phyloP scores from a whole-genome alignment of 208 protist genomes.

The Acanthamoeba royreba region DNA sequence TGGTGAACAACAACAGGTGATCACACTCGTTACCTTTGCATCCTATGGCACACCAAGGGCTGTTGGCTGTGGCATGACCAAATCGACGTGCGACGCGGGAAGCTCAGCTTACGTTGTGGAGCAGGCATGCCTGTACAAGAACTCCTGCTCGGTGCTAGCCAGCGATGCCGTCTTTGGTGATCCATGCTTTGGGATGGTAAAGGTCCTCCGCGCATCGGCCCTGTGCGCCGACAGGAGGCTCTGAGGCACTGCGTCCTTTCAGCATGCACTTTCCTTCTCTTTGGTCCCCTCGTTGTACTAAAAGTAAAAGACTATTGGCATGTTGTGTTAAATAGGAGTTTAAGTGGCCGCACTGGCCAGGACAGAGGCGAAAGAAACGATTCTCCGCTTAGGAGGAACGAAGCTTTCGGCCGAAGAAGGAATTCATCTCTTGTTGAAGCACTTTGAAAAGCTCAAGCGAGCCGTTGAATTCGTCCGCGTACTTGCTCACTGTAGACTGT shows the following conservation, averaged over 20 bases:
- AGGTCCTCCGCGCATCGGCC: neutral
- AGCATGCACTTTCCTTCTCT: too few species aligned
- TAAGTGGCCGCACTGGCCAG: too few species aligned
- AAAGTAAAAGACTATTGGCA: too few species aligned
- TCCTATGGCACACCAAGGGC: neutral
- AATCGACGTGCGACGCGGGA: neutral
- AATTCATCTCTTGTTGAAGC: neutral
- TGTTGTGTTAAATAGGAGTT: too few species aligned
- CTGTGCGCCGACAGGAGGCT: neutral
- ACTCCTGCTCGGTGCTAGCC: neutral
- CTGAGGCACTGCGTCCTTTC: too few species aligned
- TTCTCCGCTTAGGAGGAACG: too few species aligned
- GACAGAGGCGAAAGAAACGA: too few species aligned
- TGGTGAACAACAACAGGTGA: too few species aligned
- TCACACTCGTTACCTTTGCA: neutral
- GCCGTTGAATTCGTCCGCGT: neutral
- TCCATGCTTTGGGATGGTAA: neutral
- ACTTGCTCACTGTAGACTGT: neutral
- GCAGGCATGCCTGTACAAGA: neutral
- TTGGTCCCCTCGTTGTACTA: too few species aligned
- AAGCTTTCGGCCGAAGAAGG: too few species aligned
- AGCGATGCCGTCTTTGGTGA: neutral
- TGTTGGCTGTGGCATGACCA: neutral
- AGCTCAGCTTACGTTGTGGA: neutral
- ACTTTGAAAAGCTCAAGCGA: neutral